Evolutionary conservation across 176 grass and related monocot genomes (phyloP), one percentile per base, ranked within the genome.

Genomic region (Hordeum marinum): DNA sequence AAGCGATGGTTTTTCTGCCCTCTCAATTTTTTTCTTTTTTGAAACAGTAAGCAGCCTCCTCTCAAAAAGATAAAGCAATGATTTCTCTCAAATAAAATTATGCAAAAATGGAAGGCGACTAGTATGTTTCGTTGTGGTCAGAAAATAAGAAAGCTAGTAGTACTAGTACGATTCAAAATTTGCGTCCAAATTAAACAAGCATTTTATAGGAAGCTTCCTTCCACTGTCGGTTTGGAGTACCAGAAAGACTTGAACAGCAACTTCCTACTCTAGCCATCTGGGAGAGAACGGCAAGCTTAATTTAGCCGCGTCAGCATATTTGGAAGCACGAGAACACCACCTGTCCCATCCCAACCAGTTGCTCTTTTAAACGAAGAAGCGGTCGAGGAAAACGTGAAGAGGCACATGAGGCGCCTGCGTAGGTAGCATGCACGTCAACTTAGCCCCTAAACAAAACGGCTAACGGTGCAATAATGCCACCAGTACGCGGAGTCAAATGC

Each of bases 321-420:
- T 72, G 11, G 81, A 75, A 52, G 48, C 68, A 31, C 37, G 67
- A 68, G 11, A 84, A 58, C 72, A 90, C 52, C 83, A 65, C 24
- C 48, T 18, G 48, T 52, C 48, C 8, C 13, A 61, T 52, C 48
- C 8, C 13, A 61, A 20, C 10, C 12, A 12, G 18, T 7, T 83
- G 37, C 5, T 58, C 13, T 42, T 31, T 21, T 9, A 82, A 60
- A 75, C 70, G 11, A 48, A 48, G n/a, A 26, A 2, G 23, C 10
- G 39, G 36, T 0, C 6, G 24, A 6, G 24, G 59, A 52, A 18
- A 50, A 23, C 42, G 87, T 68, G 82, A 62, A 8, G 15, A 40
- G 7, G 37, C 82, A 81, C 77, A 63, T 82, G 70, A 81, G 45
- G 8, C 7, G 20, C 62, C 64, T 54, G n/a, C 50, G 9, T 24